These are phyloP conservation scores for Penicillium oxalicum DNA, from an alignment of 2,329 filamentous ascomycete species.

Conservation along the genomic window DNA sequence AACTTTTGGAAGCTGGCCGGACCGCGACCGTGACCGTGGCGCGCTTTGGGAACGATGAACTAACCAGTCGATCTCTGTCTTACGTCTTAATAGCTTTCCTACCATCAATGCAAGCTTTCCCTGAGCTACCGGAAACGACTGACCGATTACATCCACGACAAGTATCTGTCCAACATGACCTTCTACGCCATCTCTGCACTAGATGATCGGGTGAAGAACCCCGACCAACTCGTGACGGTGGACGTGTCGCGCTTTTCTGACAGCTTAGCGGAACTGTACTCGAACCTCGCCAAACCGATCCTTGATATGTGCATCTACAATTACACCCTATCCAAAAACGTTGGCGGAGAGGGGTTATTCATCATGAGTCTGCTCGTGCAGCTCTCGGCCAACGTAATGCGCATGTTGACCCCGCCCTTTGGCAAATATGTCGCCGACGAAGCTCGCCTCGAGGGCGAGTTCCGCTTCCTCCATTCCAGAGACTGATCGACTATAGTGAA, in stretches of 20 bases:
- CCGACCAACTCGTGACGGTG: slow-evolving; percentile 93
- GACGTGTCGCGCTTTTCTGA: slow-evolving; percentile 96
- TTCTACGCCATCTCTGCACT: slow-evolving; percentile 95
- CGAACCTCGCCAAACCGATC: slow-evolving; percentile 89
- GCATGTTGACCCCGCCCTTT: slow-evolving; percentile 88
- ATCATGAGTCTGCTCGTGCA: slow-evolving; percentile 94
- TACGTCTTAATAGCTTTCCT: slow-evolving; percentile 64
- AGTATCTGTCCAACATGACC: slow-evolving; percentile 94
- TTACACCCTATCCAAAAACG: slow-evolving; percentile 83
- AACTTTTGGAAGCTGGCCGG: too few relatives aligned
- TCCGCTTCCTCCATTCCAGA: slow-evolving; percentile 88
- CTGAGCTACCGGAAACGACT: slow-evolving; percentile 87
- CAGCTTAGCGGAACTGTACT: slow-evolving; percentile 89
- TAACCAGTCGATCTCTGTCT: background rate
- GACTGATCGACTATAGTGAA: slow-evolving; percentile 92
- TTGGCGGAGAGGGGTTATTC: slow-evolving; percentile 93
- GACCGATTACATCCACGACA: slow-evolving; percentile 91
- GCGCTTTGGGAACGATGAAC: slow-evolving; percentile 3
- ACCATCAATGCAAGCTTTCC: slow-evolving; percentile 91
- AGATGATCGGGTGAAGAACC: slow-evolving; percentile 97
- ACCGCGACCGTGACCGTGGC: slow-evolving; percentile 6
- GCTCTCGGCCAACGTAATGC: slow-evolving; percentile 86
- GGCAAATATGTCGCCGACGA: slow-evolving; percentile 97
- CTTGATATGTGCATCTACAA: slow-evolving; percentile 97
- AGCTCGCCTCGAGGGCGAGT: slow-evolving; percentile 88